A percentile compares a stretch with the other conserved stretches of the same genome.
These are phyloP conservation scores for Fraxinus cuspidata DNA, from an alignment of 257 asterid species.

Conservation along the genomic window DNA sequence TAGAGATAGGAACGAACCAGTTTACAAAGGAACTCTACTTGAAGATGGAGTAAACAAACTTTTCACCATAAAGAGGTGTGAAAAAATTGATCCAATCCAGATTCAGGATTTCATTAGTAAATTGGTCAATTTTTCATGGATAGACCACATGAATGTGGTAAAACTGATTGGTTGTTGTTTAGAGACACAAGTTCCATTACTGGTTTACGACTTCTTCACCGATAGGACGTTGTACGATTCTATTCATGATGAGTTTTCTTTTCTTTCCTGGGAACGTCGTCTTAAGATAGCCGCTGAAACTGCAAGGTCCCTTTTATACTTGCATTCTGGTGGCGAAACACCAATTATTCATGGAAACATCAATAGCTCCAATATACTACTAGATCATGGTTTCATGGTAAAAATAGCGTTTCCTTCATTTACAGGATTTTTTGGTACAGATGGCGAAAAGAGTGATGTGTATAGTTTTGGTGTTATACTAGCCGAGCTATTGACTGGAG, in stretches of 20 bases:
- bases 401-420: constrained; percentile 20
- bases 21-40: constrained; percentile 22
- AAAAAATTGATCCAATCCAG: constrained; percentile 6
- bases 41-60: background rate
- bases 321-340: constrained; percentile 22
- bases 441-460: constrained; percentile 29
- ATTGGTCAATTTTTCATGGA: constrained; percentile 24
- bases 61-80: constrained; percentile 15
- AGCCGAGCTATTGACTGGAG: constrained; percentile 33
- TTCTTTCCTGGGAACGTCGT: constrained; percentile 34
- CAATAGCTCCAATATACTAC: constrained; percentile 34
- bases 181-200: constrained; percentile 28
- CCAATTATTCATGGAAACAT: constrained; percentile 24
- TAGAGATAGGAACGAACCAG: constrained; percentile 10
- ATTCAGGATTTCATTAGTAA: constrained; percentile 21
- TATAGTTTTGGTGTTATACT: constrained; percentile 34
- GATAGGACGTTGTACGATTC: constrained; percentile 25
- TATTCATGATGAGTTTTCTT: background rate
- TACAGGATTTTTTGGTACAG: background rate
- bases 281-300: constrained; percentile 26
- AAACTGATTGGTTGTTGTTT: constrained; percentile 37
- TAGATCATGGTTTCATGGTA: constrained; percentile 15
- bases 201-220: constrained; percentile 26
- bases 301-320: constrained; percentile 23
- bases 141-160: constrained; percentile 31